Evolutionary conservation across 257 asterid species (phyloP).

Genomic region (Solanum lignicaule): DNA sequence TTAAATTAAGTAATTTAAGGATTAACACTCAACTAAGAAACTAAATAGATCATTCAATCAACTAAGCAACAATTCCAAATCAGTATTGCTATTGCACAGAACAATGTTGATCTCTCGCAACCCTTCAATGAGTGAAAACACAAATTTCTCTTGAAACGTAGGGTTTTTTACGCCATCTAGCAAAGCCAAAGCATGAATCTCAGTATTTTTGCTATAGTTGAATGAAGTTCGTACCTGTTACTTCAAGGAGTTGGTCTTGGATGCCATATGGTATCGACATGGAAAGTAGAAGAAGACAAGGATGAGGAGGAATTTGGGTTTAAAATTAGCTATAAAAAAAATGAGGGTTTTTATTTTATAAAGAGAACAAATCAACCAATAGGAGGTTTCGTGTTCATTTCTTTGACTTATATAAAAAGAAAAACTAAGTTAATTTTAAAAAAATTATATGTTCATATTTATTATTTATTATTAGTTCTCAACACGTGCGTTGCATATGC

Average conservation of each 20-base stretch:
- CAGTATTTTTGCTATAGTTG: background rate
- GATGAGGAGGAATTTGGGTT: background rate
- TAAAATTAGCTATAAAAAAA: background rate
- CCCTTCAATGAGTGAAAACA: slow-evolving; percentile 74
- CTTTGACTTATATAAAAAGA: background rate
- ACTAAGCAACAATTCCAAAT: background rate
- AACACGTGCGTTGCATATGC: too few species aligned
- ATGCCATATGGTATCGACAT: slow-evolving; percentile 71
- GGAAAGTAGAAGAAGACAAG: background rate
- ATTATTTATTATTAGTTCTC: background rate
- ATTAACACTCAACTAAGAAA: background rate
- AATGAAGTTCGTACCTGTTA: slow-evolving; percentile 50
- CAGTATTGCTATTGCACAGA: slow-evolving; percentile 90
- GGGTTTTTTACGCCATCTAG: slow-evolving; percentile 91
- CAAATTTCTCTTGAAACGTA: slow-evolving; percentile 84
- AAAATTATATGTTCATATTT: too few species aligned
- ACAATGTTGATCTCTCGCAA: slow-evolving; percentile 47
- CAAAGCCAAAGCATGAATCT: background rate
- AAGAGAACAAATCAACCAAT: background rate
- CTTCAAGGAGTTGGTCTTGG: slow-evolving; percentile 84
- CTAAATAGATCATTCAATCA: background rate
- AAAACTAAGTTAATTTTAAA: background rate
- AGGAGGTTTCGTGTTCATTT: background rate
- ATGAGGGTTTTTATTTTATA: background rate
- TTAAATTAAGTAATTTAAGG: background rate